Percentiles rank a stretch among this genome's conserved stretches.
Evolutionary conservation across 2,329 filamentous ascomycete species (phyloP).

Genomic region (Cladorrhinum sp.): DNA sequence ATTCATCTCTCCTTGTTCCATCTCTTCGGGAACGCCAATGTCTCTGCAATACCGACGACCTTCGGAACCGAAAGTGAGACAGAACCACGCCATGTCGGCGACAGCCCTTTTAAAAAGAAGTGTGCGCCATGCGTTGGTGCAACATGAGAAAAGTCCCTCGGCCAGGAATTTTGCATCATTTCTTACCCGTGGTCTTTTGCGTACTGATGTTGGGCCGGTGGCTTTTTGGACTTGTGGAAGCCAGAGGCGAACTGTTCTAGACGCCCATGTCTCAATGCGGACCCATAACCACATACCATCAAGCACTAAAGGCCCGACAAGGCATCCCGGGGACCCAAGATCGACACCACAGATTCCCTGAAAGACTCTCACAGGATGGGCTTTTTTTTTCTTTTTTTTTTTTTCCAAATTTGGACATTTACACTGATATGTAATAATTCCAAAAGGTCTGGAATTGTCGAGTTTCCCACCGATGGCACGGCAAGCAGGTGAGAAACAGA

Average conservation of each 20-base stretch:
- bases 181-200: not conserved
- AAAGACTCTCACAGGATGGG: not conserved
- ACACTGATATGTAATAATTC: not conserved
- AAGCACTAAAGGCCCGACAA: not conserved
- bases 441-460: not conserved
- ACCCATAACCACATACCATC: not conserved
- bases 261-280: not conserved
- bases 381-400: too few species aligned
- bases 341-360: not conserved
- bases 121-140: not conserved
- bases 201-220: not conserved
- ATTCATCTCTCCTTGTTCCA: not conserved
- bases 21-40: not conserved
- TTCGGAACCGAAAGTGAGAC: not conserved
- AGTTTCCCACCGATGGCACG: not conserved
- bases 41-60: not conserved
- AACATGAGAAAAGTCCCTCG: not conserved
- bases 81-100: not conserved
- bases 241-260: not conserved
- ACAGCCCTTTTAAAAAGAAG: not conserved
- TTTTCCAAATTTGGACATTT: not conserved
- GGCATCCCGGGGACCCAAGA: not conserved
- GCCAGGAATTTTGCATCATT: not conserved
- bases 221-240: slow-evolving; percentile 1
- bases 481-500: not conserved